phyloP scores from a whole-genome alignment of 2,329 filamentous ascomycete genomes.

The Ambrosiella xylebori region DNA sequence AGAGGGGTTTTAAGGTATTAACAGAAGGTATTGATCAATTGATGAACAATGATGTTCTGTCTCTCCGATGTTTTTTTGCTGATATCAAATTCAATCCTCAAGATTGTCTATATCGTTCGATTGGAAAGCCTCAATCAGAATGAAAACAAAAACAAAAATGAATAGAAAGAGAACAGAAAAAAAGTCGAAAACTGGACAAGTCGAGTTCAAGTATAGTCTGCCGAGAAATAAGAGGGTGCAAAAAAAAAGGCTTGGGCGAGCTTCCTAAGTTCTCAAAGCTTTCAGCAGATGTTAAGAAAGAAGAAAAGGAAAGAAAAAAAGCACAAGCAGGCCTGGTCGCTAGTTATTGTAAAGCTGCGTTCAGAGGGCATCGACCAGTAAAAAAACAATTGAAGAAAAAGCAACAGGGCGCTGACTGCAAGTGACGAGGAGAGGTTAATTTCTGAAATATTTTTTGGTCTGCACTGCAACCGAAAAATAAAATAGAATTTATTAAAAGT shows the following conservation, averaged over 20 bases:
- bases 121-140: not conserved
- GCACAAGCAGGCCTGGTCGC: no score
- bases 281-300: no score
- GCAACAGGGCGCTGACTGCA: no score
- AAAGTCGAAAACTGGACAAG: not conserved
- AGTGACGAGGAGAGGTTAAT: no score
- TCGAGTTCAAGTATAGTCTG: not conserved
- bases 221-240: not conserved
- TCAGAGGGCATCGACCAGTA: no score
- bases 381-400: no score
- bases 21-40: not conserved
- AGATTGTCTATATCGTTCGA: not conserved
- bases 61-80: not conserved
- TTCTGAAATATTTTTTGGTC: no score
- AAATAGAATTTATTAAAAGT: no score
- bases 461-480: no score
- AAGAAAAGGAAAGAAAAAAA: no score
- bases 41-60: not conserved
- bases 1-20: not conserved
- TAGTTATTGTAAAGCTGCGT: no score
- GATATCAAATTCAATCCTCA: not conserved
- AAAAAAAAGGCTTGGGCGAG: not conserved
- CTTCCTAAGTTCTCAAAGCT: not conserved
- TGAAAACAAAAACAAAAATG: not conserved
- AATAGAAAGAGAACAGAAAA: not conserved